Evolutionary conservation across 352 stramenopile species (phyloP).

Genomic region (Sclerospora graminicola): DNA sequence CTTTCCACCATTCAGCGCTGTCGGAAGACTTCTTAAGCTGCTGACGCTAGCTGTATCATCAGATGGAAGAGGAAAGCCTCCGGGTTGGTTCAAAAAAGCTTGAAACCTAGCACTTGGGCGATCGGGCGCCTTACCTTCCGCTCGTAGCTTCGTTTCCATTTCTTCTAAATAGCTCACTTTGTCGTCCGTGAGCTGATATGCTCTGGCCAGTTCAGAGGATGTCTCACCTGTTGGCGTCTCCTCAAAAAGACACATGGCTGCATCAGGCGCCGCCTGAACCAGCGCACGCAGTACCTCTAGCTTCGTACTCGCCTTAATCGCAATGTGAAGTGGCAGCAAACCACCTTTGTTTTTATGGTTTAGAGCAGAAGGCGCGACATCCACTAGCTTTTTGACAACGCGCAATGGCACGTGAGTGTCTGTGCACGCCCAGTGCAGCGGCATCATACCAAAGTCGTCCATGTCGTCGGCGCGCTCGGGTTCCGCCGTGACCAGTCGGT

Average conservation of each 20-base stretch:
- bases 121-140: constrained; percentile 29
- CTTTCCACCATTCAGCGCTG: constrained; percentile 4
- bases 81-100: constrained; percentile 26
- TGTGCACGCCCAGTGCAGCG: constrained; percentile 78
- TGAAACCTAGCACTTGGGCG: constrained; percentile 44
- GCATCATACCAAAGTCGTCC: constrained; percentile 83
- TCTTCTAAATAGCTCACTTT: constrained; percentile 37
- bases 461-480: constrained; percentile 53
- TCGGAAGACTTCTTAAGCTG: constrained; percentile 17
- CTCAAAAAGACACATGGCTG: constrained; percentile 34
- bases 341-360: constrained; percentile 69
- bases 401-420: constrained; percentile 55
- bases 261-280: constrained; percentile 31
- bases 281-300: constrained; percentile 55
- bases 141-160: constrained; percentile 35
- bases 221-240: constrained; percentile 70
- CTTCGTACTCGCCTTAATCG: constrained; percentile 62
- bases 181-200: constrained; percentile 35
- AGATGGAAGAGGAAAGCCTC: constrained; percentile 10
- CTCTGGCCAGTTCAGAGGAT: constrained; percentile 45
- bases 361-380: constrained; percentile 39
- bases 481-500: constrained; percentile 39
- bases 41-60: constrained; percentile 21
- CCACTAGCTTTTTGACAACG: constrained; percentile 54
- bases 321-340: constrained; percentile 71